A percentile compares a stretch with the other conserved stretches of the same genome.
Conservation (phyloP, 2,329 filamentous ascomycete genomes). For the Xylariaceae sp. region DNA sequence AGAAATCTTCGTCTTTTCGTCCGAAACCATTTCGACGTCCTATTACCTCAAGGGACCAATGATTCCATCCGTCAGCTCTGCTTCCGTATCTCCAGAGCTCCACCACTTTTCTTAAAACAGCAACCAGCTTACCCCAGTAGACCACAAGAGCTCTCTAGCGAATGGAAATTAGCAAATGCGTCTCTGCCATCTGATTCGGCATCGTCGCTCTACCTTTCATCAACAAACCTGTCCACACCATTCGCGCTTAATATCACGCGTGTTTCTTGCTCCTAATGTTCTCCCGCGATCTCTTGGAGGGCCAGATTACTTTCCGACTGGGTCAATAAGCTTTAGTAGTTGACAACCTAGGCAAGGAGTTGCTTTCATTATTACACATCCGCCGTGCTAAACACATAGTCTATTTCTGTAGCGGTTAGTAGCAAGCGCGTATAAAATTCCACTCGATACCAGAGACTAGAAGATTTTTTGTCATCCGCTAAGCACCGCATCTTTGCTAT, state of each 20-base stretch:
- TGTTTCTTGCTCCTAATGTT: slow-evolving; percentile 20
- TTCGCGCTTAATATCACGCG: slow-evolving; percentile 27
- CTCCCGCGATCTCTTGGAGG: slow-evolving; percentile 10
- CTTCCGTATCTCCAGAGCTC: slow-evolving; percentile 5
- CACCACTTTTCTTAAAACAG: slow-evolving; percentile 26
- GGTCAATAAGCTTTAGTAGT: background rate
- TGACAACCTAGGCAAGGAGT: background rate
- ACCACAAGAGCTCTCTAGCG: slow-evolving; percentile 21
- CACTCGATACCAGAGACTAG: too few species aligned
- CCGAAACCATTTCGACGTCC: slow-evolving; percentile 1
- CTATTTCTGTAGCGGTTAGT: too few species aligned
- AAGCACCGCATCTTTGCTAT: background rate
- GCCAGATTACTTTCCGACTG: slow-evolving; percentile 17
- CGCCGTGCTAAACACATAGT: too few species aligned
- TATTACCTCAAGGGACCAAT: slow-evolving; percentile 5
- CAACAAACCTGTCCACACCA: slow-evolving; percentile 12
- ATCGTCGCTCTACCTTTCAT: slow-evolving; percentile 15
- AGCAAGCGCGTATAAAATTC: too few species aligned
- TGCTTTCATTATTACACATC: too few species aligned
- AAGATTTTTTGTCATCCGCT: background rate
- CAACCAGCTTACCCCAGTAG: slow-evolving; percentile 25
- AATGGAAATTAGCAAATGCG: slow-evolving; percentile 19
- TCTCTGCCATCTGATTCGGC: slow-evolving; percentile 28
- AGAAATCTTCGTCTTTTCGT: background rate
- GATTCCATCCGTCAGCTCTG: background rate